These are phyloP conservation scores for Mikania micrantha DNA, from an alignment of 129 eudicot species.

Conservation along the genomic window DNA sequence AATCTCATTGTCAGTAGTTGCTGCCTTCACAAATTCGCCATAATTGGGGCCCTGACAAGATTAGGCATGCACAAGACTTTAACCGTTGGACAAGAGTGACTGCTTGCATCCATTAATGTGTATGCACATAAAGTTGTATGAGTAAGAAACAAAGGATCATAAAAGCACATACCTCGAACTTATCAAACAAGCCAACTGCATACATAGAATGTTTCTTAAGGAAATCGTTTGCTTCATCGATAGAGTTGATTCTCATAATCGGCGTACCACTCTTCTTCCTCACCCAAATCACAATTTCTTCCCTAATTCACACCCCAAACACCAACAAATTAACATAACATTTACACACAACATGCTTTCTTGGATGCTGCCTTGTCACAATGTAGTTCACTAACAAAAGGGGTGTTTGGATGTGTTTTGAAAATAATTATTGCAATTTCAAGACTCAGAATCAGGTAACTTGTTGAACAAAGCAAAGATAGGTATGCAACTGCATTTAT, in stretches of 20 bases:
- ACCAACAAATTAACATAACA: constrained; percentile 15
- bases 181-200: constrained; percentile 60
- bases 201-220: constrained; percentile 52
- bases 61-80: background rate
- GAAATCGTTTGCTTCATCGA: constrained; percentile 54
- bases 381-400: background rate
- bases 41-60: constrained; percentile 59
- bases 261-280: constrained; percentile 92
- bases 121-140: background rate
- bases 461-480: background rate
- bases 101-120: background rate
- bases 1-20: constrained; percentile 63
- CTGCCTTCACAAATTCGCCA: constrained; percentile 73
- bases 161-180: constrained; percentile 55
- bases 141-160: background rate
- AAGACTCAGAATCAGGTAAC: background rate
- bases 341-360: background rate
- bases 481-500: background rate
- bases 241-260: constrained; percentile 52
- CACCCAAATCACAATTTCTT: constrained; percentile 84
- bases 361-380: background rate
- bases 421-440: background rate
- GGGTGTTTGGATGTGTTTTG: background rate
- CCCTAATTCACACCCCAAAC: constrained; percentile 42
- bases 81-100: background rate